Evolutionary conservation across 805 yeast genomes (phyloP).

Genomic region (Maudiozyma saulgeensis): DNA sequence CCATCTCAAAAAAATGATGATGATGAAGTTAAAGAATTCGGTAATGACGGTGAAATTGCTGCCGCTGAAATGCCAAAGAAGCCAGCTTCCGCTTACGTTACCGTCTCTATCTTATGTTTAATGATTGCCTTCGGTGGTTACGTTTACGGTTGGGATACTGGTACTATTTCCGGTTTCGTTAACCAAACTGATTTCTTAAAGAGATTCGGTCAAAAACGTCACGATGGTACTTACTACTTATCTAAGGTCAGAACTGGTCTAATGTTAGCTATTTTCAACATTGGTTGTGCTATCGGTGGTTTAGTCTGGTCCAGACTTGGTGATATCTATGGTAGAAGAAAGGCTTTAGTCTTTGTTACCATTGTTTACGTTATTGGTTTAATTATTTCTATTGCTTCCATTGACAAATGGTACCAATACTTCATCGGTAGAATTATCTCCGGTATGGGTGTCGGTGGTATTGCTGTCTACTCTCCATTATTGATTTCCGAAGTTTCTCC

Average conservation of each 20-base stretch:
- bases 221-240: conserved; percentile 33
- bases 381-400: conserved; percentile 47
- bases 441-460: conserved; percentile 70
- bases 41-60: conserved; percentile 1
- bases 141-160: conserved; percentile 68
- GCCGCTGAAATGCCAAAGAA: conserved; percentile 8
- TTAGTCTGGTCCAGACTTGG: conserved; percentile 58
- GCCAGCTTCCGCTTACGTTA: conserved; percentile 11
- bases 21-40: conserved; percentile 13
- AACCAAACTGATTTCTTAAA: conserved; percentile 44
- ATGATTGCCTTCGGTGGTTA: conserved; percentile 59
- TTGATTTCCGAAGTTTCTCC: conserved; percentile 65
- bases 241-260: conserved; percentile 39
- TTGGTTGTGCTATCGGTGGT: conserved; percentile 68
- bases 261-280: conserved; percentile 49
- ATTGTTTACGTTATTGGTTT: conserved; percentile 51
- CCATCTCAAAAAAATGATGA: conserved; percentile 19
- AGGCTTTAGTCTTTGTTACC: conserved; percentile 50
- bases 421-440: conserved; percentile 59
- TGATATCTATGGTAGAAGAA: conserved; percentile 58
- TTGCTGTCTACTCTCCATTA: conserved; percentile 67
- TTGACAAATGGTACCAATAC: conserved; percentile 48
- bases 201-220: conserved; percentile 40
- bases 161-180: conserved; percentile 64
- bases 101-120: conserved; percentile 17